Base-by-base conservation (phyloP, 148 eudicot species). In the Gaultheria prostrata region DNA sequence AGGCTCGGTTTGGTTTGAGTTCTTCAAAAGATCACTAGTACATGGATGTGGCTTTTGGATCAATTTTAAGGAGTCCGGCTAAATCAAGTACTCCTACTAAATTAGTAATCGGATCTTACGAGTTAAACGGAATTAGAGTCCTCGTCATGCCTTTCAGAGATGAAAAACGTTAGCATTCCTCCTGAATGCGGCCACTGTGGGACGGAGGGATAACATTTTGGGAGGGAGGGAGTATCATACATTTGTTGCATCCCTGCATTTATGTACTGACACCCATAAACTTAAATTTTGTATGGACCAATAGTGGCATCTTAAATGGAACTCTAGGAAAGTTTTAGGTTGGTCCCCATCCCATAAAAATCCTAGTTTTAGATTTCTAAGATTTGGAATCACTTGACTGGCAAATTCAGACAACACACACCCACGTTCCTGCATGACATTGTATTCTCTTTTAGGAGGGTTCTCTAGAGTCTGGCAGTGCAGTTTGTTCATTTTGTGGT, bases 361-460 rank as follows among this genome's bases (percentile, higher is more conserved):
- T 54, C 73, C 59, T 43, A 59, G 54, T 83, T 83, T 76, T 21
- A 61, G 69, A 61, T 61, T 61, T 17, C 35, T 9, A 71, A 35
- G 7, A 18, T 74, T 74, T 53, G 48, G 26, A 76, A 72, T 76
- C 45, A 80, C 13, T 21, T 84, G 56, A 78, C 78, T 57, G 76
- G 80, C 79, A 24, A 57, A 61, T 56, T 59, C 50, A 84, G 72
- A 56, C 71, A 79, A 71, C 72, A 45, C 56, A 80, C 15, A 56
- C 49, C 83, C 83, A 74, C 80, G 80, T 85, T 80, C 69, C 30
- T 84, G 50, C 59, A 84, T 84, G 86, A 80, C 79, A 1, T 12
- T 10, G 54, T 50, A 50, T 50, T 13, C 54, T 50, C 54, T 50
- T 50, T 50, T 50, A 10, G 54, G 54, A 13, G 54, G 17, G 15